Evolutionary conservation across 1,284 basidiomycete species (phyloP).

Genomic region (Pseudozyma thailandica): DNA sequence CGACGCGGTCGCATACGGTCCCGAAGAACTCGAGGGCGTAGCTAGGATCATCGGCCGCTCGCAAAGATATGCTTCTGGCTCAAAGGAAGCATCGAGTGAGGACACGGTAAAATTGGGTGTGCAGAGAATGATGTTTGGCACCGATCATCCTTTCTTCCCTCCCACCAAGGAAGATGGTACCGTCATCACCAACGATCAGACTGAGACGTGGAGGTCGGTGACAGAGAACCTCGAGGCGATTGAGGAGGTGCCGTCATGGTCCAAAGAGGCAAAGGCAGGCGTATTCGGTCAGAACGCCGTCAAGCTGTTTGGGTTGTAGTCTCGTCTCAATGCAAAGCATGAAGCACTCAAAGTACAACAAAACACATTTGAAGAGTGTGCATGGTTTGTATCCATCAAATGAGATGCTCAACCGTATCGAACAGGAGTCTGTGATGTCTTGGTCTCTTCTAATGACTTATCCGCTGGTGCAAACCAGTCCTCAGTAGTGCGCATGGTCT

Average conservation of each 20-base stretch:
- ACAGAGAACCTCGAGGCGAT: conserved; percentile 84
- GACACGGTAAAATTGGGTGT: background rate
- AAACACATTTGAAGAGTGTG: too few species aligned
- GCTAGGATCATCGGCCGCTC: conserved; percentile 77
- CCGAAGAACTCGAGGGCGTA: conserved; percentile 82
- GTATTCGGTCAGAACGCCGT: conserved; percentile 25
- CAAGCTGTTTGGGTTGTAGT: conserved; percentile 23
- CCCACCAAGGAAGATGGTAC: conserved; percentile 72
- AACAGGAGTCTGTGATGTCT: conserved; percentile 3
- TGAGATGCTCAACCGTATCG: conserved; percentile 21
- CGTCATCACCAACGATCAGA: conserved; percentile 62
- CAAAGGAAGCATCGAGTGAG: background rate
- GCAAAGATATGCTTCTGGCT: conserved; percentile 69
- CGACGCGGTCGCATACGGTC: conserved; percentile 84
- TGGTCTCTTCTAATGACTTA: background rate
- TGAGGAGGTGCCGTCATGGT: conserved; percentile 70
- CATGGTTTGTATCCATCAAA: background rate
- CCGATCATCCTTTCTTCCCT: conserved; percentile 90
- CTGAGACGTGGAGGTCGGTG: conserved; percentile 78
- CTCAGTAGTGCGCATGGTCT: conserved; percentile 10
- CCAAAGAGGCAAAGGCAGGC: conserved; percentile 12
- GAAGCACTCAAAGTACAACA: background rate
- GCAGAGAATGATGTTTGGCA: conserved; percentile 77
- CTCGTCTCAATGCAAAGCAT: background rate
- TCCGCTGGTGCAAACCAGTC: conserved; percentile 34